phyloP scores from a whole-genome alignment of 305 asterid genomes.

The Fraxinus sp. region DNA sequence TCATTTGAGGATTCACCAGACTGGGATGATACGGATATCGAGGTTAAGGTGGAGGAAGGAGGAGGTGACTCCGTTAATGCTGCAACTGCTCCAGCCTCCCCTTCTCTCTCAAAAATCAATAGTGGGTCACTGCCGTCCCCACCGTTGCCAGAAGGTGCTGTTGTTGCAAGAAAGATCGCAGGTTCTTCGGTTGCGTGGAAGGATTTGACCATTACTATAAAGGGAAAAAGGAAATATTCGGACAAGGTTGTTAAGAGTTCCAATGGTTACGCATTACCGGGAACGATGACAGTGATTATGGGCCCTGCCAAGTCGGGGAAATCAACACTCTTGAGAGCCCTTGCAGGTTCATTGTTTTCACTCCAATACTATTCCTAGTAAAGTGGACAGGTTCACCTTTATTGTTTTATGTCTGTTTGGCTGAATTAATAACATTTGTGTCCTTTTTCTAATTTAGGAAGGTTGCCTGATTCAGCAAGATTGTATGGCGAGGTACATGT shows the following conservation, averaged over 20 bases:
- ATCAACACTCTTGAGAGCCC: conserved; percentile 93
- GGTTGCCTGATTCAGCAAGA: conserved; percentile 79
- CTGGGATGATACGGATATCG: conserved; percentile 91
- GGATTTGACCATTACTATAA: conserved; percentile 89
- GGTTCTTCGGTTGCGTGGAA: conserved; percentile 95
- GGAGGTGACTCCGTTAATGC: conserved; percentile 79
- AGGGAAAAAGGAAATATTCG: conserved; percentile 89
- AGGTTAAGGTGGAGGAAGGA: conserved; percentile 78
- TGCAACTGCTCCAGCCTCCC: conserved; percentile 77
- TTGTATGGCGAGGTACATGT: conserved; percentile 83
- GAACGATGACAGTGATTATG: conserved; percentile 97
- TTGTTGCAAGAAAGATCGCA: conserved; percentile 60
- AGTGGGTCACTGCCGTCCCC: conserved; percentile 89
- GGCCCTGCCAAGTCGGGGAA: conserved; percentile 99
- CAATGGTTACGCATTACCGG: conserved; percentile 89
- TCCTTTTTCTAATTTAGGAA: conserved; percentile 53
- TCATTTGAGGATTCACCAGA: conserved; percentile 98
- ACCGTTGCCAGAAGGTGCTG: conserved; percentile 65
- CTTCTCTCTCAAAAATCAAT: conserved; percentile 85
- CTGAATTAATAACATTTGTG: conserved; percentile 6
- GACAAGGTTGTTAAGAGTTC: conserved; percentile 91
- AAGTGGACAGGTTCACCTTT: conserved; percentile 6
- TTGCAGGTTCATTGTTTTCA: conserved; percentile 60
- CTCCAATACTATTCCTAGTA: not conserved
- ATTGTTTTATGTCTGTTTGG: not conserved